These are phyloP conservation scores for Berberis vulgaris DNA, from an alignment of 164 flowering plant genomes.

Conservation along the genomic window DNA sequence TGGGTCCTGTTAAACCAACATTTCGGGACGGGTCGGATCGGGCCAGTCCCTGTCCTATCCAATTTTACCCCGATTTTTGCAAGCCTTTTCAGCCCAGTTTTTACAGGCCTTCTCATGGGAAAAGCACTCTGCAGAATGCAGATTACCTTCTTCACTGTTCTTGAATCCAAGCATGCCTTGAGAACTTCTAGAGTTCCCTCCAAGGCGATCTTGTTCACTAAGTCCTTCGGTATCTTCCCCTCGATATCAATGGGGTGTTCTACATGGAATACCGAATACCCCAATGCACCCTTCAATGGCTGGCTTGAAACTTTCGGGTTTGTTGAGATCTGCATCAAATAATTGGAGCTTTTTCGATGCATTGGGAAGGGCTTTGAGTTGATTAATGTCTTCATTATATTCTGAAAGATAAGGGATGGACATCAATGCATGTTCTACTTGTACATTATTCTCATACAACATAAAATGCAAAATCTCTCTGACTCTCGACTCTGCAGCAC, in stretches of 20 bases:
- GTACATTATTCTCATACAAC: too few relatives aligned
- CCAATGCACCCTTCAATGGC: slow-evolving; percentile 47
- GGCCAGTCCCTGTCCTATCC: too few relatives aligned
- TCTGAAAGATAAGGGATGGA: not conserved
- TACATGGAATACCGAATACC: slow-evolving; percentile 32
- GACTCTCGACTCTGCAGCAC: too few relatives aligned
- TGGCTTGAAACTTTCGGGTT: slow-evolving; percentile 26
- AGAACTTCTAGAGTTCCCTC: slow-evolving; percentile 30
- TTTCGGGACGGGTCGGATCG: too few relatives aligned
- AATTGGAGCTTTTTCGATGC: slow-evolving; percentile 35
- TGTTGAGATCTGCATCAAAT: slow-evolving; percentile 38
- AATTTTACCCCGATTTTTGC: too few relatives aligned
- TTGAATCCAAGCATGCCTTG: slow-evolving; percentile 24
- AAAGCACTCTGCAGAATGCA: slow-evolving; percentile 30
- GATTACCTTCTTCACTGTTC: slow-evolving; percentile 36
- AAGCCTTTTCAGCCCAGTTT: too few relatives aligned
- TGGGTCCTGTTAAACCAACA: too few relatives aligned
- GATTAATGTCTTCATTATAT: slow-evolving; percentile 26
- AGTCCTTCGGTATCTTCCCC: slow-evolving; percentile 15
- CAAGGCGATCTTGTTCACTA: slow-evolving; percentile 10
- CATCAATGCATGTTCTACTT: too few relatives aligned
- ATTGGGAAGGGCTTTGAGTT: slow-evolving; percentile 31
- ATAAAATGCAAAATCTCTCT: too few relatives aligned
- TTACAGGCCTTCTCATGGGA: slow-evolving; percentile 16
- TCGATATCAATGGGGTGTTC: slow-evolving; percentile 26